Conservation (phyloP, 352 stramenopile genomes). For the Globisporangium echinulatum region DNA sequence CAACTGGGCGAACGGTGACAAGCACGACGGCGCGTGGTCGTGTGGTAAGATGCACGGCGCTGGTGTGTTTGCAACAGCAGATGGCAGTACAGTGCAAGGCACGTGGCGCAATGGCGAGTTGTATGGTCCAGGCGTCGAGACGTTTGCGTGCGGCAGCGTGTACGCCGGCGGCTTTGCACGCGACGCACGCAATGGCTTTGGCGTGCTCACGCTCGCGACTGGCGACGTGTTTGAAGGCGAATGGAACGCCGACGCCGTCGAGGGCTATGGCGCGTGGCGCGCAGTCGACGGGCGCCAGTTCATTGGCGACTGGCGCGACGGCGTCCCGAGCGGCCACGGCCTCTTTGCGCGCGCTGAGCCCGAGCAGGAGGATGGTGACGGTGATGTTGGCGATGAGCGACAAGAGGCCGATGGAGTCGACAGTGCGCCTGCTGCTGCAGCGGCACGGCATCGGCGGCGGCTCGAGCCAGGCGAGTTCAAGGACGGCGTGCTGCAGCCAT, state of each 20-base stretch:
- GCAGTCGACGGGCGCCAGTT: slow-evolving; percentile 34
- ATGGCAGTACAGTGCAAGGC: slow-evolving; percentile 33
- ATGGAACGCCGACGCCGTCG: slow-evolving; percentile 39
- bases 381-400: background rate
- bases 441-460: slow-evolving; percentile 1
- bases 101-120: slow-evolving; percentile 42
- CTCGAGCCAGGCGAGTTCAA: slow-evolving; percentile 39
- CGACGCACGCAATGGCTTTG: slow-evolving; percentile 43
- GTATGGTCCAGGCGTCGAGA: slow-evolving; percentile 37
- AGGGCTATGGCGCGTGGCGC: slow-evolving; percentile 64
- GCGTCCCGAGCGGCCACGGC: slow-evolving; percentile 42
- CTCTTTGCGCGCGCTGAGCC: slow-evolving; percentile 36
- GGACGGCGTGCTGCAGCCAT: slow-evolving; percentile 33
- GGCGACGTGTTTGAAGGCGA: slow-evolving; percentile 68
- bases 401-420: background rate
- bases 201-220: slow-evolving; percentile 43
- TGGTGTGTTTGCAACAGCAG: slow-evolving; percentile 33
- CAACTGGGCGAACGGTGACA: slow-evolving; percentile 62
- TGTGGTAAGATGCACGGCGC: slow-evolving; percentile 59
- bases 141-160: slow-evolving; percentile 45
- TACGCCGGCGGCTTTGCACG: slow-evolving; percentile 48
- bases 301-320: slow-evolving; percentile 51
- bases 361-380: slow-evolving; percentile 18
- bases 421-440: background rate
- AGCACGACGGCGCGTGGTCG: slow-evolving; percentile 53